Evolutionary conservation across 2,329 filamentous ascomycete species (phyloP).

Genomic region (Cladosporium oxysporum): DNA sequence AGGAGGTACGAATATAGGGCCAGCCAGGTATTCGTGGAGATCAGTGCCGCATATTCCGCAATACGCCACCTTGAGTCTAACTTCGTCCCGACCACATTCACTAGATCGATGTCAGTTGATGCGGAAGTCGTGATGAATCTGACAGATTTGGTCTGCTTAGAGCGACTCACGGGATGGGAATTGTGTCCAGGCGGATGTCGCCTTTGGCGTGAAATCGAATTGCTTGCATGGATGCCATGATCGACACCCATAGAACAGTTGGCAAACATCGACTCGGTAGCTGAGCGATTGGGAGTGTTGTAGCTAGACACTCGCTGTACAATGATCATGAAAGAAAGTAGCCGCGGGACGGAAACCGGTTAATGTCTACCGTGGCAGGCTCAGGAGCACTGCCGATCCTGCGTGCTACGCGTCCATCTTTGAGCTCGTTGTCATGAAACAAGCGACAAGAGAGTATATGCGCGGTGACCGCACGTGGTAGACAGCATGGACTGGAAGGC

Average conservation of each 20-base stretch:
- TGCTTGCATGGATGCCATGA: slow-evolving; percentile 24
- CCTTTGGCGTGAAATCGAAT: slow-evolving; percentile 28
- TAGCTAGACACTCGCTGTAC: not conserved
- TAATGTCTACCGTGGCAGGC: not conserved
- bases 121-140: not conserved
- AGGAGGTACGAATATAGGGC: slow-evolving; percentile 25
- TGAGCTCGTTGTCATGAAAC: not conserved
- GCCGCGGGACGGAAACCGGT: not conserved
- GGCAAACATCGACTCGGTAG: no score
- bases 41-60: slow-evolving; percentile 29
- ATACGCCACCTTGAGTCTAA: slow-evolving; percentile 25
- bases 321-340: not conserved
- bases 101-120: not conserved
- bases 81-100: slow-evolving; percentile 20
- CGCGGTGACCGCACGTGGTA: not conserved
- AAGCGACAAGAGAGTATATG: not conserved
- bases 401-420: no score
- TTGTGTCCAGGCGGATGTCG: slow-evolving; percentile 27
- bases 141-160: not conserved
- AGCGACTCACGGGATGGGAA: slow-evolving; percentile 23
- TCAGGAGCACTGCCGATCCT: not conserved
- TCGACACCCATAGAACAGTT: not conserved
- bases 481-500: not conserved
- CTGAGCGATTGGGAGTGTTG: not conserved
- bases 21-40: slow-evolving; percentile 30